A percentile compares a stretch with the other conserved stretches of the same genome.
phyloP scores from a whole-genome alignment of 2,329 filamentous ascomycete genomes.

The Aureobasidium sp. region DNA sequence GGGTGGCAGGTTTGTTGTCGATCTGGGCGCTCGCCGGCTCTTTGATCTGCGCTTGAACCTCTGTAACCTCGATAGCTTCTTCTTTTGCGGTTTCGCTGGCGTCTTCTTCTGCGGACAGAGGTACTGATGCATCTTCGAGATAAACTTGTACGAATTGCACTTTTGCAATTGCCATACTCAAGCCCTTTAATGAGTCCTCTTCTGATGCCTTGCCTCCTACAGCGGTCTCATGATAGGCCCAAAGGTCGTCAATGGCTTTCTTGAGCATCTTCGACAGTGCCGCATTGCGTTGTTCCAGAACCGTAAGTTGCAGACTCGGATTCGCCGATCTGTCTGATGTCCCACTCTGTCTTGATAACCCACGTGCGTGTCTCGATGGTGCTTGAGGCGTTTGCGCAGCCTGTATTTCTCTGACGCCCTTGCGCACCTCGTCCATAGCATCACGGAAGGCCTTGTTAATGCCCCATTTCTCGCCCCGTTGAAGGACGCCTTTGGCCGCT shows the following conservation, averaged over 20 bases:
- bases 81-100: constrained; percentile 17
- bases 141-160: constrained; percentile 45
- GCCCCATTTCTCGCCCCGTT: constrained; percentile 65
- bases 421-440: constrained; percentile 68
- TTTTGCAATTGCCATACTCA: constrained; percentile 41
- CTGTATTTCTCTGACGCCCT: constrained; percentile 63
- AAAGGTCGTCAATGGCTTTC: constrained; percentile 55
- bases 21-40: neutral
- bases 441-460: constrained; percentile 73
- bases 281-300: constrained; percentile 57
- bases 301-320: constrained; percentile 37
- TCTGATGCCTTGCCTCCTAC: constrained; percentile 27
- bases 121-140: constrained; percentile 36
- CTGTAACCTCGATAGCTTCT: neutral
- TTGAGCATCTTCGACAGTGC: constrained; percentile 61
- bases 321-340: neutral
- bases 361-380: constrained; percentile 21
- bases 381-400: constrained; percentile 27
- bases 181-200: constrained; percentile 29
- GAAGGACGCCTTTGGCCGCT: constrained; percentile 65
- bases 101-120: constrained; percentile 34
- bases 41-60: neutral
- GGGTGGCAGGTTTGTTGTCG: neutral
- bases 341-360: neutral
- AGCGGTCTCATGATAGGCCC: constrained; percentile 46